phyloP scores from a whole-genome alignment of 371 early-diverging fungal species.

The Rhizomucor miehei region DNA sequence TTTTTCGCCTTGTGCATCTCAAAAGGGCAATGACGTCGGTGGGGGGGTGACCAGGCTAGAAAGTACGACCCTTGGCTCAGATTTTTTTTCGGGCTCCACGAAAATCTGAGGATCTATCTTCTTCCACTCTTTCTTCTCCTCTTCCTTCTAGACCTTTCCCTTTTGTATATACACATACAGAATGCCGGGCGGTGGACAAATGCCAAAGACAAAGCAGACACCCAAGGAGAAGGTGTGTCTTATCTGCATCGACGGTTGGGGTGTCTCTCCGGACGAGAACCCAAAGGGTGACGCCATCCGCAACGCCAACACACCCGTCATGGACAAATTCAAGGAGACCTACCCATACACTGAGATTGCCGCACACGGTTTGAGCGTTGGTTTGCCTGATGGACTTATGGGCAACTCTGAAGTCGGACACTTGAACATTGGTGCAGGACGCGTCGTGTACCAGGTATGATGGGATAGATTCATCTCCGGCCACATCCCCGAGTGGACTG shows the following conservation, averaged over 20 bases:
- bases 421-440: slow-evolving; percentile 99
- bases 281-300: slow-evolving; percentile 90
- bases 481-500: no score
- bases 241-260: slow-evolving; percentile 96
- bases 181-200: slow-evolving; percentile 55
- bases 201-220: slow-evolving; percentile 39
- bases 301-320: slow-evolving; percentile 93
- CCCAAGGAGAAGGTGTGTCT: slow-evolving; percentile 69
- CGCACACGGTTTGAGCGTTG: slow-evolving; percentile 98
- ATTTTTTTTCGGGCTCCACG: no score
- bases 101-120: background rate
- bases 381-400: slow-evolving; percentile 98
- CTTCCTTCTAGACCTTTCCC: slow-evolving; percentile 1
- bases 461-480: background rate
- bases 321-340: slow-evolving; percentile 76
- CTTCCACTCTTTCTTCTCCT: slow-evolving; percentile 5
- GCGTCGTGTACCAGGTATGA: slow-evolving; percentile 94
- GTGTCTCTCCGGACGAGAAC: slow-evolving; percentile 71
- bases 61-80: no score
- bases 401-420: slow-evolving; percentile 99
- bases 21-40: no score
- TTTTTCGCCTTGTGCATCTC: no score
- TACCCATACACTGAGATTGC: slow-evolving; percentile 76
- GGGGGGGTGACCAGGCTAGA: no score
- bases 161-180: slow-evolving; percentile 7